Conservation (phyloP, 2,329 filamentous ascomycete species). For the Pseudogymnoascus sp. region DNA sequence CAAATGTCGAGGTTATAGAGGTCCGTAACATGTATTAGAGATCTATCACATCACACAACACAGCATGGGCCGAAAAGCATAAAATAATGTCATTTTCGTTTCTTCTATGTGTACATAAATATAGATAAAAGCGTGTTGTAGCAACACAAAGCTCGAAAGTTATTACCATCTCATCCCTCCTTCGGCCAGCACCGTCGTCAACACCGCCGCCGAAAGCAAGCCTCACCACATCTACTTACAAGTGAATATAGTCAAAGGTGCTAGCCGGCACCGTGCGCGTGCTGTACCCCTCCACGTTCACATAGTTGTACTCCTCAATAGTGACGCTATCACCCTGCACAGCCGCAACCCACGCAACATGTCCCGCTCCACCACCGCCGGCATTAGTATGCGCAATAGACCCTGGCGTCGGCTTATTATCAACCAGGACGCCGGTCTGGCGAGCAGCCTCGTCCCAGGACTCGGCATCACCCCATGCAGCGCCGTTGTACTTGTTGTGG, state of each 20-base stretch:
- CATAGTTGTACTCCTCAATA: background rate
- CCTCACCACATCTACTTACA: background rate
- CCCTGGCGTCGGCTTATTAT: background rate
- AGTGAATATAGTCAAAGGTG: background rate
- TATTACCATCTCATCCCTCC: background rate
- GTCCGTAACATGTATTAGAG: too few relatives aligned
- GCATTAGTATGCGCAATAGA: background rate
- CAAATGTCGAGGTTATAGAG: too few relatives aligned
- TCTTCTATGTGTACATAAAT: background rate
- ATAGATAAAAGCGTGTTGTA: background rate
- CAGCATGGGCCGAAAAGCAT: background rate
- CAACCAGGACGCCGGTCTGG: background rate
- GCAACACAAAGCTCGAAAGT: background rate
- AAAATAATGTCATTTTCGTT: conserved; percentile 5
- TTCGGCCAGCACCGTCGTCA: background rate
- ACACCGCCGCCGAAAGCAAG: background rate
- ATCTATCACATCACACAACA: background rate
- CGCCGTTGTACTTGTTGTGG: conserved; percentile 10
- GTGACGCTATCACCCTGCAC: background rate
- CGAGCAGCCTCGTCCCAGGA: background rate
- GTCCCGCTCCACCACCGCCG: background rate
- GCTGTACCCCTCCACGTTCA: background rate
- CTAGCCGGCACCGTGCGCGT: background rate
- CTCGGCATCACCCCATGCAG: conserved; percentile 7
- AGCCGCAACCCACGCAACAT: background rate